Percentiles rank a stretch among this genome's conserved stretches.
These are phyloP conservation scores for Papiliotrema flavescens DNA, from an alignment of 1,284 basidiomycete genomes.

Conservation along the genomic window DNA sequence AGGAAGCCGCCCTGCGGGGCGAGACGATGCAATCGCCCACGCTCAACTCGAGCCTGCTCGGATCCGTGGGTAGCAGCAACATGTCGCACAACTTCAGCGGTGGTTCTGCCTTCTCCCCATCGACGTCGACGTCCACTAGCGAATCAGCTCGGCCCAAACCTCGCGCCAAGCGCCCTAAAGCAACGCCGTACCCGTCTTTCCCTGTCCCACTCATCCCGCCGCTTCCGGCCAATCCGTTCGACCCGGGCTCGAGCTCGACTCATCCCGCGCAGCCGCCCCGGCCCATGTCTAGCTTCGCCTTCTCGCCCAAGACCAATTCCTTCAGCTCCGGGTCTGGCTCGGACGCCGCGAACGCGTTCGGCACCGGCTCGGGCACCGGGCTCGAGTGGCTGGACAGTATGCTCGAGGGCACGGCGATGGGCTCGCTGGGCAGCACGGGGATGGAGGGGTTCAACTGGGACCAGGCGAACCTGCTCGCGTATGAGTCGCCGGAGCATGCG, in stretches of 20 bases:
- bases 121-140: too few species aligned
- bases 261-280: neutral
- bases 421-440: constrained; percentile 3
- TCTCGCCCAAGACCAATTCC: constrained; percentile 9
- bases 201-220: neutral
- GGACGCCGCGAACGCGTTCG: neutral
- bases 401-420: neutral
- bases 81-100: neutral
- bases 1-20: neutral
- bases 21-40: too few species aligned
- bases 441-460: constrained; percentile 25
- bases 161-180: neutral
- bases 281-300: constrained; percentile 16
- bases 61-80: neutral
- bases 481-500: constrained; percentile 32
- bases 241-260: neutral
- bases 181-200: neutral
- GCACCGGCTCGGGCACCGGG: constrained; percentile 1
- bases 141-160: too few species aligned
- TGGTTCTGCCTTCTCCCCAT: too few species aligned
- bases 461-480: constrained; percentile 38
- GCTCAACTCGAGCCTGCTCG: too few species aligned
- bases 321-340: too few species aligned
- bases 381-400: constrained; percentile 22
- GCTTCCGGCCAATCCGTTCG: neutral